Base-by-base conservation (phyloP, 2,329 filamentous ascomycete genomes). In the Parascedosporium putredinis region DNA sequence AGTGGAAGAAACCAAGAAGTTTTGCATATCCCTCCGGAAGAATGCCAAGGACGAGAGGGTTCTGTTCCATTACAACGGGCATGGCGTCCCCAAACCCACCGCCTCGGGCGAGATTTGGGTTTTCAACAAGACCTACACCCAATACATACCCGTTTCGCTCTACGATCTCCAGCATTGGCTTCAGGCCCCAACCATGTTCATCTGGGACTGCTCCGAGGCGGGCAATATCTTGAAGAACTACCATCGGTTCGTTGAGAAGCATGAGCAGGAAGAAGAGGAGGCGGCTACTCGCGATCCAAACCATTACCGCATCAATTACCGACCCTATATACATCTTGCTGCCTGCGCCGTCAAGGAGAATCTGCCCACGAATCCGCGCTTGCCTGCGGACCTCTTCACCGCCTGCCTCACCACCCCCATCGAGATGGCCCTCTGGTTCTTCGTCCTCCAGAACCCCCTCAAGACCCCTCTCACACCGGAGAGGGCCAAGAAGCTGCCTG, bases 101-200 rank as follows among this genome's bases (percentile, higher is more conserved):
- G 82, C 86, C 3, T 96, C 91, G 4, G 93, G 93, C 12, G 93
- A 98, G 65, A 95, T 98, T 18, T 98, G 93, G 93, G 94, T 97
- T 4, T 98, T 98, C 66, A 98, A 98, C 67, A 91, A 93, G 58
- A 97, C 88, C 57, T 98, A 96, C 64, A 98, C 93, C 0, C 93
- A 98, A 67, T 98, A 98, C 63, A 98, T 98, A 38, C 93, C 93
- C 0, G 87, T 98, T 40, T 95, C 91, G 1, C 72, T 98, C 7
- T 96, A 95, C 60, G 93, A 98, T 62, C 70, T 98, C 42, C 91
- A 97, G 66, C 84, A 87, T 52, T 98, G 93, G 93, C 79, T 98
- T 6, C 89, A 91, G 54, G 91, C 90, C 0, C 93, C 93, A 0
- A 95, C 90, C 53, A 83, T 98, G 40, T 98, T 94, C 61, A 93